These are phyloP conservation scores for Bidens hawaiensis DNA, from an alignment of 140 eudicot species.

Conservation along the genomic window DNA sequence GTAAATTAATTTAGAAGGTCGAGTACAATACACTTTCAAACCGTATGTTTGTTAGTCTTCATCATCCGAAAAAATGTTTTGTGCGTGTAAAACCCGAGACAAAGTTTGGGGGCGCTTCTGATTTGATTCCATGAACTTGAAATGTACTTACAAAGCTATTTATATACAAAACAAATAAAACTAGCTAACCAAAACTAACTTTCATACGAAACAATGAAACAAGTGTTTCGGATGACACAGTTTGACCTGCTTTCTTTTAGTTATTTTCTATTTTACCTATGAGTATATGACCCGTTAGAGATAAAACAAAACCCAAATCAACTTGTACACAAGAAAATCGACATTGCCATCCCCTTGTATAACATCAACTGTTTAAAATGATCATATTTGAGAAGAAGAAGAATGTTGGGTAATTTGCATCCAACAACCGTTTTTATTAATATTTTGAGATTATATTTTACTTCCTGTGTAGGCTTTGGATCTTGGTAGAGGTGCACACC, in stretches of 20 bases:
- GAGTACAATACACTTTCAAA: neutral
- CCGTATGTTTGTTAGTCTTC: too few relatives aligned
- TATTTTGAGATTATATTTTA: neutral
- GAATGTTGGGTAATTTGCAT: neutral
- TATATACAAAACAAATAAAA: too few relatives aligned
- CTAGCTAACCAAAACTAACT: too few relatives aligned
- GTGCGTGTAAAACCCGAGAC: too few relatives aligned
- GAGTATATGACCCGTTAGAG: neutral
- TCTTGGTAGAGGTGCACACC: conserved; percentile 83
- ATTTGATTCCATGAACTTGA: too few relatives aligned
- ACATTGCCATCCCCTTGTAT: neutral
- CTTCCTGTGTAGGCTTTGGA: conserved; percentile 59
- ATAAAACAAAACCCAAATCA: neutral
- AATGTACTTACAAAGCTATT: too few relatives aligned
- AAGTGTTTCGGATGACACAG: too few relatives aligned
- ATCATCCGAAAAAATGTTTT: too few relatives aligned
- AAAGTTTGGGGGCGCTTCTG: too few relatives aligned
- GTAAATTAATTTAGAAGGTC: neutral
- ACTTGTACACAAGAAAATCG: neutral
- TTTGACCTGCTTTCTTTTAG: neutral
- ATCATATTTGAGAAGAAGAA: neutral
- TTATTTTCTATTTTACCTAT: neutral
- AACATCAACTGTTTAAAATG: neutral
- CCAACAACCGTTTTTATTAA: neutral
- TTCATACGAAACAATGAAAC: too few relatives aligned